Evolutionary conservation across 257 asterid genomes (phyloP).

Genomic region (Coffea canephora): DNA sequence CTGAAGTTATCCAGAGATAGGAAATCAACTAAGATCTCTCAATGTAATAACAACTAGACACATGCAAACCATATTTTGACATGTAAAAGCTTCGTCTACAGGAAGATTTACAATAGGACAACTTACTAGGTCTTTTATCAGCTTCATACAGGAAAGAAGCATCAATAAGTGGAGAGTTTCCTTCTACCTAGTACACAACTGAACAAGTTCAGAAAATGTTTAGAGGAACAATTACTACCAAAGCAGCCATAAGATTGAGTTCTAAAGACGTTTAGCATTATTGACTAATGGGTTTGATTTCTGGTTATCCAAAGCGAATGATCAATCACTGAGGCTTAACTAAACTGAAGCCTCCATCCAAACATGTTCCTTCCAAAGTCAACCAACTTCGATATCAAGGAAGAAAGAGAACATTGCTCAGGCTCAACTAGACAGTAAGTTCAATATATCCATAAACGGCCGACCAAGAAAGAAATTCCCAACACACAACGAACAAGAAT

Average conservation of each 20-base stretch:
- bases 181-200: neutral
- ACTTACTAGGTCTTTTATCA: neutral
- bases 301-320: neutral
- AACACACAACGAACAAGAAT: neutral
- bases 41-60: neutral
- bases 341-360: neutral
- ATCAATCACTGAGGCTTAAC: neutral
- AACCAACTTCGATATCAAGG: neutral
- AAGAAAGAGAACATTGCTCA: neutral
- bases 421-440: neutral
- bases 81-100: neutral
- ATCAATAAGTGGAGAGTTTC: neutral
- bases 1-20: neutral
- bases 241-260: neutral
- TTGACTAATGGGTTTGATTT: neutral
- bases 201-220: neutral
- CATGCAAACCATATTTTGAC: neutral
- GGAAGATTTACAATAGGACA: neutral
- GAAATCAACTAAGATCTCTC: neutral
- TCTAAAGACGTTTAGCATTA: neutral
- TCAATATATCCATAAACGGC: neutral
- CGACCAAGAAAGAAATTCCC: neutral
- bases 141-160: neutral
- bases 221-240: neutral
- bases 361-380: neutral